Evolutionary conservation across 1,139 yeast species (phyloP), one percentile per base, ranked within the genome.

Genomic region (Diutina siamensis): DNA sequence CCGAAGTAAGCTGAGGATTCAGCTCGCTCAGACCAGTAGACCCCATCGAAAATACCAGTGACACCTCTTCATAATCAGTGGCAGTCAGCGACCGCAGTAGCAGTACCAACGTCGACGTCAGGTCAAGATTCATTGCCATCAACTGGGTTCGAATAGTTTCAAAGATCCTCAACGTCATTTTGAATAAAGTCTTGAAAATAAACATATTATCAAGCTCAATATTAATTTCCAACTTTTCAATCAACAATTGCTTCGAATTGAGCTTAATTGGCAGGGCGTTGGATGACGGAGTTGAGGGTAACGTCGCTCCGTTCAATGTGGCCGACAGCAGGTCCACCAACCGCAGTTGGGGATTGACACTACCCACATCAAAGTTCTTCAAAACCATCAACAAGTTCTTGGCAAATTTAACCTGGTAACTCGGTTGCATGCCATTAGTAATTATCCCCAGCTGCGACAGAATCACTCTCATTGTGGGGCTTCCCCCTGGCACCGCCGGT

Each of bases 211-310:
- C 76, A 46, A 71, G 58, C 25, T 61, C 56, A 45, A 71, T 70
- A 49, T 70, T 71, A 44, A 71, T 68, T 49, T 71, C 76, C 45
- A 71, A 55, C 53, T 70, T 71, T 50, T 71, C 76, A 35, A 71
- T 69, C 44, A 68, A 59, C 45, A 71, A 58, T 49, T 71, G 76
- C 44, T 63, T 63, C 12, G 74, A 65, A 48, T 60, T 67, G 46
- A 71, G 56, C 49, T 64, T 65, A 41, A 70, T 69, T 13, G 76
- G 76, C 15, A 38, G 73, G 67, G 25, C 45, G 35, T 31, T 42
- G 13, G 35, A 31, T n/a, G 34, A 12, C 5, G 34, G 34, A 7
- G 34, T 31, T 8, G 41, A 9, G 28, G 27, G n/a, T 21, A 13
- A 5, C n/a, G n/a, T n/a, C 8, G 13, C 4, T 13, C 18, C 19